phyloP scores from a whole-genome alignment of 495 filamentous ascomycete genomes.

The Filosporella fistucella region DNA sequence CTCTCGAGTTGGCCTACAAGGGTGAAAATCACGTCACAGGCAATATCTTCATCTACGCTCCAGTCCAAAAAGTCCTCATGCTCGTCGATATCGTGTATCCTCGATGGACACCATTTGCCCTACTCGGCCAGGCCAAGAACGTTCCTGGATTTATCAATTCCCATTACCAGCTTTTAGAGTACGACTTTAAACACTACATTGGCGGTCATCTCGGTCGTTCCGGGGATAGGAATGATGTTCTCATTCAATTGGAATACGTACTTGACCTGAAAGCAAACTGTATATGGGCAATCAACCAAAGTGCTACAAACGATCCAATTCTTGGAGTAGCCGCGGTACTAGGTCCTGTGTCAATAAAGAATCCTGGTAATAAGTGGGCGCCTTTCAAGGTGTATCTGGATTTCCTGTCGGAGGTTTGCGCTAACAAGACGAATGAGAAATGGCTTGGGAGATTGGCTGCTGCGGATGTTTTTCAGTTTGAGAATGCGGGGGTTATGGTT shows the following conservation, averaged over 20 bases:
- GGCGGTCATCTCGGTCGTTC: conserved; percentile 34
- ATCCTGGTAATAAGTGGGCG: conserved; percentile 34
- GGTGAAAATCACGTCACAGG: conserved; percentile 35
- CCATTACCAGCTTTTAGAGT: conserved; percentile 34
- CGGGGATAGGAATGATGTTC: conserved; percentile 30
- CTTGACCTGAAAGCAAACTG: conserved; percentile 30
- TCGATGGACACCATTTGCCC: conserved; percentile 35
- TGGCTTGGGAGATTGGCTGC: conserved; percentile 30
- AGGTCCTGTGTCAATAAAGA: background rate
- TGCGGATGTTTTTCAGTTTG: conserved; percentile 29
- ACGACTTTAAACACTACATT: conserved; percentile 35
- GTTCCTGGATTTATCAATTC: conserved; percentile 35
- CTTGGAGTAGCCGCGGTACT: background rate
- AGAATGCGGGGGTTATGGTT: conserved; percentile 28
- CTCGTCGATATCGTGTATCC: conserved; percentile 36
- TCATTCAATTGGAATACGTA: conserved; percentile 32
- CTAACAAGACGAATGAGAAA: conserved; percentile 28
- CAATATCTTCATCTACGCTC: conserved; percentile 37
- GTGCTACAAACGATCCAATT: conserved; percentile 3
- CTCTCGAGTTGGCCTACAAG: conserved; percentile 32
- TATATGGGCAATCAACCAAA: conserved; percentile 23
- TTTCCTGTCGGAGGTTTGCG: conserved; percentile 24
- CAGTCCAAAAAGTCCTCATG: conserved; percentile 33
- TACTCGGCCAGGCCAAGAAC: conserved; percentile 28
- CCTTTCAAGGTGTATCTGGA: conserved; percentile 28